Evolutionary conservation across 495 filamentous ascomycete species (phyloP).

Genomic region (Penicillium pancosmium): DNA sequence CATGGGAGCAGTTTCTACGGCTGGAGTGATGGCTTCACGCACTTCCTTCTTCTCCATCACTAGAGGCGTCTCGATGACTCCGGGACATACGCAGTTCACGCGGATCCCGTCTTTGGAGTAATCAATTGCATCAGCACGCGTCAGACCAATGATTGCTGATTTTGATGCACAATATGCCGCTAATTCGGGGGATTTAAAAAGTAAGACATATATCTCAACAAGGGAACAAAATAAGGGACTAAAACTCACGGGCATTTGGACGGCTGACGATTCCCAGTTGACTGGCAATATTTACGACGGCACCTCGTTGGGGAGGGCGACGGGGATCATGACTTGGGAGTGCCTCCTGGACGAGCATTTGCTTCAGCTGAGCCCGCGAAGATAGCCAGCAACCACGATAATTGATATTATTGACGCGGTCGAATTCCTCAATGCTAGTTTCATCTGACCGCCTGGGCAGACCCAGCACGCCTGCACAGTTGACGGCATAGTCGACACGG

Average conservation of each 20-base stretch:
- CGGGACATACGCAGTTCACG: conserved; percentile 58
- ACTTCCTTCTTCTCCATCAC: conserved; percentile 40
- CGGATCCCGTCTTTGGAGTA: conserved; percentile 51
- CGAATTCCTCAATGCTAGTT: conserved; percentile 41
- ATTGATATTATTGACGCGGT: conserved; percentile 54
- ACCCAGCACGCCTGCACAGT: conserved; percentile 52
- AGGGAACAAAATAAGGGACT: not conserved
- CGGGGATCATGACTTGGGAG: conserved; percentile 43
- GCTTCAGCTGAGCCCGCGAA: conserved; percentile 47
- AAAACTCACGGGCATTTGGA: conserved; percentile 47
- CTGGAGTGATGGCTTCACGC: conserved; percentile 33
- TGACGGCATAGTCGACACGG: conserved; percentile 56
- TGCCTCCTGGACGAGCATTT: conserved; percentile 53
- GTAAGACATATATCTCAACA: conserved; percentile 1
- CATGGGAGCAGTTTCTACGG: conserved; percentile 54
- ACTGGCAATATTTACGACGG: conserved; percentile 57
- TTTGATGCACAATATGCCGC: conserved; percentile 53
- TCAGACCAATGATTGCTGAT: conserved; percentile 50
- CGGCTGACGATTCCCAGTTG: conserved; percentile 56
- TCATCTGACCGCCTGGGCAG: conserved; percentile 39
- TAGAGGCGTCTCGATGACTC: conserved; percentile 54
- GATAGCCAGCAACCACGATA: conserved; percentile 55
- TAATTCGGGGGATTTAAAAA: conserved; percentile 8
- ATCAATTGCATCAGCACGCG: conserved; percentile 53
- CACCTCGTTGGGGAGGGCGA: conserved; percentile 38